phyloP scores from a whole-genome alignment of 257 asterid species.

The Primulina huaijiensis region DNA sequence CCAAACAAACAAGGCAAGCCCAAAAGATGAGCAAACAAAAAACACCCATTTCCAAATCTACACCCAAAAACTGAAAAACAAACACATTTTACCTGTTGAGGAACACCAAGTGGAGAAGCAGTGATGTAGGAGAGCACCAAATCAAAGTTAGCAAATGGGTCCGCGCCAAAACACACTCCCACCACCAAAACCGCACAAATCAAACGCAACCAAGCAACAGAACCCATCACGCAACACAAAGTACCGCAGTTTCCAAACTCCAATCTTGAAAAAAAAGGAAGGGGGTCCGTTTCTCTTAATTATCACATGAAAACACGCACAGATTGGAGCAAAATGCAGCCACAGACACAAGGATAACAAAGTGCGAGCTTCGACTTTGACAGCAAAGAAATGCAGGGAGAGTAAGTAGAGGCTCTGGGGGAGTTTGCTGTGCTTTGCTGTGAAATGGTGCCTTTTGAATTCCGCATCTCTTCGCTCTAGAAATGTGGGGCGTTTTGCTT shows the following conservation, averaged over 20 bases:
- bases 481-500: background rate
- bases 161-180: conserved; percentile 50
- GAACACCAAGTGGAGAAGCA: conserved; percentile 90
- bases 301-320: background rate
- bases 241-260: background rate
- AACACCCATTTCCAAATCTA: conserved; percentile 1
- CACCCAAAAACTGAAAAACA: background rate
- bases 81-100: conserved; percentile 66
- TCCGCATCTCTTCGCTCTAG: background rate
- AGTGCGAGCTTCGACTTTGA: background rate
- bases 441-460: background rate
- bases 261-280: background rate
- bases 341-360: background rate
- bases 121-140: conserved; percentile 71
- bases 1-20: background rate
- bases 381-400: background rate
- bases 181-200: conserved; percentile 34
- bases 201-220: background rate
- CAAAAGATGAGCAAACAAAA: background rate
- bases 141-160: conserved; percentile 59
- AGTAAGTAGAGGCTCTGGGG: background rate
- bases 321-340: background rate
- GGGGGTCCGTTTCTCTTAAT: background rate
- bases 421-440: background rate
- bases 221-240: background rate